Conservation (phyloP, 345 rosid genomes). For the Adansonia digitata region DNA sequence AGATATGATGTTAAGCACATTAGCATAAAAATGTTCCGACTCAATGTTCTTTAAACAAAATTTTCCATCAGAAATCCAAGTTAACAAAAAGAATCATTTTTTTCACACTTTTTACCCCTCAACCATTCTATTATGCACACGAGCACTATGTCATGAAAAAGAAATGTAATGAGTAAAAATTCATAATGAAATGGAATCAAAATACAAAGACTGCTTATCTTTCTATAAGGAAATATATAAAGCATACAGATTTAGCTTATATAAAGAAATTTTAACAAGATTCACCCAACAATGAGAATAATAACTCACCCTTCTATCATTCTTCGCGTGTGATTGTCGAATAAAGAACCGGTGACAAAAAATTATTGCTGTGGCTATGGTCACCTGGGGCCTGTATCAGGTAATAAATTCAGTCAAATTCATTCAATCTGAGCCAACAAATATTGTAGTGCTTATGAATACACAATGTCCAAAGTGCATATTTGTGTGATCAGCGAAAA, state of each 20-base stretch:
- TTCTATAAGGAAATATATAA: not conserved
- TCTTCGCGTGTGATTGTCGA: slow-evolving; percentile 88
- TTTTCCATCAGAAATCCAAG: not conserved
- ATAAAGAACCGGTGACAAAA: slow-evolving; percentile 94
- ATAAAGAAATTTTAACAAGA: not conserved
- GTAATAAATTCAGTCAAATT: slow-evolving; percentile 12
- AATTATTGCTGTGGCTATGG: slow-evolving; percentile 94
- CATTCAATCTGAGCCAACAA: not conserved
- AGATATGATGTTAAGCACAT: not conserved
- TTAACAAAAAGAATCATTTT: not conserved
- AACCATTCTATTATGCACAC: not conserved
- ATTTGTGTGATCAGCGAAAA: not conserved
- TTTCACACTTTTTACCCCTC: not conserved
- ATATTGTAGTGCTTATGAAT: not conserved
- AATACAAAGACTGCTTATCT: not conserved
- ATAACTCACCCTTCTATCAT: slow-evolving; percentile 72
- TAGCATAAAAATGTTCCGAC: not conserved
- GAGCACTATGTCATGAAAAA: not conserved
- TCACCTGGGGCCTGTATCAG: slow-evolving; percentile 85
- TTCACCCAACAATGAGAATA: not conserved
- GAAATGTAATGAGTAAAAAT: not conserved
- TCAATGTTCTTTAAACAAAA: not conserved
- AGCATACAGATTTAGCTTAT: not conserved
- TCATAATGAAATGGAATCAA: not conserved
- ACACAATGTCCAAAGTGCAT: not conserved